Evolutionary conservation across 345 rosid species (phyloP).

Genomic region (Turritis glabra): DNA sequence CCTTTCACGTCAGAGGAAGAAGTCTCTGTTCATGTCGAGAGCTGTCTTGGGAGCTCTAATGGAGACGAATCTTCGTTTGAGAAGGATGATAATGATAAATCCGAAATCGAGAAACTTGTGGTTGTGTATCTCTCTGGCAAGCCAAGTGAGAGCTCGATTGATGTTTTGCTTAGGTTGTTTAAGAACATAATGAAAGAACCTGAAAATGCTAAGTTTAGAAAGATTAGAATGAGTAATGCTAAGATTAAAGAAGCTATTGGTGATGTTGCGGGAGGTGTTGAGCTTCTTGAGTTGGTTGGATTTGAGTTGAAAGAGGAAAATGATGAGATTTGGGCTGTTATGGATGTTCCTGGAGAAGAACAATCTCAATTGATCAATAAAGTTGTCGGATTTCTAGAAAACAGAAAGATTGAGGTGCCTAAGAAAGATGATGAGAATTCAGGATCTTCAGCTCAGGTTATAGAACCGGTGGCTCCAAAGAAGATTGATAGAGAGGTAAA

Average conservation of each 20-base stretch:
- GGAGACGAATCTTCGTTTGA: constrained; percentile 22
- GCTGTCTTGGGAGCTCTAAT: constrained; percentile 47
- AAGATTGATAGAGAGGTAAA: constrained; percentile 82
- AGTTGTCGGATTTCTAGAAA: constrained; percentile 56
- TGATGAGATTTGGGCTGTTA: constrained; percentile 80
- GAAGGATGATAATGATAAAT: constrained; percentile 21
- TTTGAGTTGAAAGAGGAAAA: constrained; percentile 67
- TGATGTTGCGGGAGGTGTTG: constrained; percentile 77
- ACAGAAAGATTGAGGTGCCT: constrained; percentile 40
- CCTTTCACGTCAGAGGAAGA: constrained; percentile 67
- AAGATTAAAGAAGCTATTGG: constrained; percentile 81
- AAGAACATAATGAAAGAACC: constrained; percentile 80
- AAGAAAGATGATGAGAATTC: constrained; percentile 41
- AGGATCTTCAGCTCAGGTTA: constrained; percentile 39
- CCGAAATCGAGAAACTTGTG: constrained; percentile 52
- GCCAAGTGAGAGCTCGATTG: constrained; percentile 58
- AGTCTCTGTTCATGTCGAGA: constrained; percentile 77
- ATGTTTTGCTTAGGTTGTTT: constrained; percentile 64
- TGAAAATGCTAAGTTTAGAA: constrained; percentile 79
- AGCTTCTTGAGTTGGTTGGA: constrained; percentile 72
- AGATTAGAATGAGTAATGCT: constrained; percentile 73
- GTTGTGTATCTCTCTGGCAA: constrained; percentile 60
- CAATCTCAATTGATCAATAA: constrained; percentile 45
- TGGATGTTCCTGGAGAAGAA: constrained; percentile 62
- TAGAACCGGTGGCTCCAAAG: constrained; percentile 49